Percentiles rank a stretch among this genome's conserved stretches.
Evolutionary conservation across 305 asterid genomes (phyloP).

Genomic region (Fraxinus xanthoxyloides): DNA sequence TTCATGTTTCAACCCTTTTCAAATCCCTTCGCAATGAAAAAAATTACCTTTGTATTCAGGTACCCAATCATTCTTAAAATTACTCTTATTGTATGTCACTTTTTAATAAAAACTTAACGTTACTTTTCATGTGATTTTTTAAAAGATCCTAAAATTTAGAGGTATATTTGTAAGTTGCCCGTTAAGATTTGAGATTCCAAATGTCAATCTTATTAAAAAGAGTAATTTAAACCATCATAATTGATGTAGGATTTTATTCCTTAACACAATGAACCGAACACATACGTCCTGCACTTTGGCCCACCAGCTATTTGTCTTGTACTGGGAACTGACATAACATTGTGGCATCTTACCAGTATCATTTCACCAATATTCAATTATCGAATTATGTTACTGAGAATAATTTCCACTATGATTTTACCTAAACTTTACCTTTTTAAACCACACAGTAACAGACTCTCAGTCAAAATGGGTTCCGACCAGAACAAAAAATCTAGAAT

Average conservation of each 20-base stretch:
- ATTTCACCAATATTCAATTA: too few species aligned
- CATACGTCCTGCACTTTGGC: not conserved
- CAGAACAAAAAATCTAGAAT: not conserved
- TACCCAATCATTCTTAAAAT: too few species aligned
- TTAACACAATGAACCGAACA: not conserved
- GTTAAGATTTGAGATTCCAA: too few species aligned
- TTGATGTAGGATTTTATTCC: too few species aligned
- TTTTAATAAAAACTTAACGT: too few species aligned
- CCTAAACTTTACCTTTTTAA: not conserved
- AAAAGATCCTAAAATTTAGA: too few species aligned
- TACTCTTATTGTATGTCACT: too few species aligned
- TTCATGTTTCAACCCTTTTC: constrained; percentile 20
- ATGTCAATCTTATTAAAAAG: too few species aligned
- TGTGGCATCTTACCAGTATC: not conserved
- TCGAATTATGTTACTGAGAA: not conserved
- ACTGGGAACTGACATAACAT: not conserved
- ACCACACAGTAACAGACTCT: not conserved
- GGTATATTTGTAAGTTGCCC: too few species aligned
- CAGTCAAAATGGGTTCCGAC: not conserved
- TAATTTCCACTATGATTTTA: not conserved
- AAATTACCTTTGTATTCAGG: constrained; percentile 25
- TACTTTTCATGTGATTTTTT: too few species aligned
- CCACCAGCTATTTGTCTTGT: not conserved
- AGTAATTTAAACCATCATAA: too few species aligned
- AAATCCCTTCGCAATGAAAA: constrained; percentile 27